phyloP scores from a whole-genome alignment of 768 basidiomycete species.

The Amylocystis lapponica region DNA sequence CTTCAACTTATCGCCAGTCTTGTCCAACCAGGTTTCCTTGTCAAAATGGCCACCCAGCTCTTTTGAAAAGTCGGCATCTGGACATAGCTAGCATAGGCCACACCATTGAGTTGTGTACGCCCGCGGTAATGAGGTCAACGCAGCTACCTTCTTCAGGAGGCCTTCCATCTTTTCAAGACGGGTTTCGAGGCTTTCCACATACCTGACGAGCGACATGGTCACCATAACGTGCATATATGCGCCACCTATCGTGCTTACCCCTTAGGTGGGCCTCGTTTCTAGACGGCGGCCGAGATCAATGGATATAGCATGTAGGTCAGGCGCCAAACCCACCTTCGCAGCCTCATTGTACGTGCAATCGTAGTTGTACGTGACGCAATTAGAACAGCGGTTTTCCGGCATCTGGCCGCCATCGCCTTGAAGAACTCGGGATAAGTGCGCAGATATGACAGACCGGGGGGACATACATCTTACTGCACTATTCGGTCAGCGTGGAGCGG shows the following conservation, averaged over 20 bases:
- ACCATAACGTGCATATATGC: background rate
- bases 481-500: slow-evolving; percentile 7
- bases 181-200: slow-evolving; percentile 35
- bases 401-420: slow-evolving; percentile 67
- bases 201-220: slow-evolving; percentile 12
- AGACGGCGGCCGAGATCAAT: background rate
- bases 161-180: slow-evolving; percentile 40
- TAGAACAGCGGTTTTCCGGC: slow-evolving; percentile 57
- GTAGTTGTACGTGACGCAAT: slow-evolving; percentile 50
- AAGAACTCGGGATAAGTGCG: no score
- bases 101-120: no score
- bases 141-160: slow-evolving; percentile 29
- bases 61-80: slow-evolving; percentile 54
- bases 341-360: slow-evolving; percentile 68
- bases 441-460: no score
- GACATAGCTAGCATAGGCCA: slow-evolving; percentile 46
- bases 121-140: background rate
- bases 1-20: slow-evolving; percentile 9
- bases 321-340: slow-evolving; percentile 51
- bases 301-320: background rate
- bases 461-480: slow-evolving; percentile 59
- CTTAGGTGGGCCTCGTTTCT: slow-evolving; percentile 58
- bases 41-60: slow-evolving; percentile 47
- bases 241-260: slow-evolving; percentile 46
- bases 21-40: slow-evolving; percentile 30